Evolutionary conservation across 176 grass and related monocot species (phyloP).

Genomic region (Oryza glumipatula): DNA sequence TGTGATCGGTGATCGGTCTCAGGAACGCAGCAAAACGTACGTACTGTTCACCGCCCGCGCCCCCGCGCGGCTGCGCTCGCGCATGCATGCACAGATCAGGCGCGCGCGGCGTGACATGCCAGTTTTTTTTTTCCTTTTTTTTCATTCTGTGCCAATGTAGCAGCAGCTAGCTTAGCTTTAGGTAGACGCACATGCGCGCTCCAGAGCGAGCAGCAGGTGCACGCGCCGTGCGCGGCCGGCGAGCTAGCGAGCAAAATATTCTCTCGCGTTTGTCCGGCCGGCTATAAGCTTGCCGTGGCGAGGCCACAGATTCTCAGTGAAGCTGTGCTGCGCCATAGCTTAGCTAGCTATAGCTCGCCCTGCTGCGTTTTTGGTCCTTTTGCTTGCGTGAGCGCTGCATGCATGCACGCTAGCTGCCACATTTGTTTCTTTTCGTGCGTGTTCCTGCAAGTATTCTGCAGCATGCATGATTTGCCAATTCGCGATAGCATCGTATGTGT

Average conservation of each 20-base stretch:
- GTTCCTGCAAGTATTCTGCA: neutral
- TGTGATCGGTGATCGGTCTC: neutral
- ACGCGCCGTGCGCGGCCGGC: too few relatives aligned
- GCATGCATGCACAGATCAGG: too few relatives aligned
- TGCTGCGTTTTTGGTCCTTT: constrained; percentile 31
- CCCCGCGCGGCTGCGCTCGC: neutral
- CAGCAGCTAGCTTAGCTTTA: neutral
- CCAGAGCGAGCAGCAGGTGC: neutral
- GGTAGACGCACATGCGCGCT: neutral
- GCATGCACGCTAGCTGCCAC: neutral
- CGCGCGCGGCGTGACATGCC: neutral
- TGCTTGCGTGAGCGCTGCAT: neutral
- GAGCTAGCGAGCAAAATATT: neutral
- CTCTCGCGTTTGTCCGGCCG: neutral
- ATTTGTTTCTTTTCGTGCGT: neutral
- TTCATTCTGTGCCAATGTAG: neutral
- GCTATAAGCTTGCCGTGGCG: neutral
- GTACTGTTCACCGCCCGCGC: neutral
- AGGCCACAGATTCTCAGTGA: neutral
- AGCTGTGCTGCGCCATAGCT: too few relatives aligned
- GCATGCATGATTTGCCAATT: neutral
- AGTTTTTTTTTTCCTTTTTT: neutral
- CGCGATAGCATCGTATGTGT: neutral
- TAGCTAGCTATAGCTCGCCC: neutral
- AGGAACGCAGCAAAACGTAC: neutral